Conservation (phyloP, 139 green algal genomes). For the Tetraselmis chui region DNA sequence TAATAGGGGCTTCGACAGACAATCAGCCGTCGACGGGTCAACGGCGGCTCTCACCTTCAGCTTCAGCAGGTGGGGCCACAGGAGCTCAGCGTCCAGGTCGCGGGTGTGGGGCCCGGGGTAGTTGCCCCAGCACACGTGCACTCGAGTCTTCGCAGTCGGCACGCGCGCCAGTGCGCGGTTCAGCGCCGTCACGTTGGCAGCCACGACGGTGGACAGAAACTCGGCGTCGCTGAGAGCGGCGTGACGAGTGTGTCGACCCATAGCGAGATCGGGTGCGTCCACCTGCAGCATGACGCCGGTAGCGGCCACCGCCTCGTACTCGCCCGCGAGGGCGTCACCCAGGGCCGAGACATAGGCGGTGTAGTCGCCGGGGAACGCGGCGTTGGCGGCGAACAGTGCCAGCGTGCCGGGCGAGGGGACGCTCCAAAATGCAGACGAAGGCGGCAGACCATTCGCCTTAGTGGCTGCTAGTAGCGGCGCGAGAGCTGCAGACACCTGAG, state of each 20-base stretch:
- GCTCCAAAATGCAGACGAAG: neutral
- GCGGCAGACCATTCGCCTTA: neutral
- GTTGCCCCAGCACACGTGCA: constrained; percentile 4
- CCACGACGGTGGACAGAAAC: neutral
- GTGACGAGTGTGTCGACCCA: neutral
- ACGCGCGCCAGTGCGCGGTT: neutral
- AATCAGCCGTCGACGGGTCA: no score
- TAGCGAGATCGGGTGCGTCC: neutral
- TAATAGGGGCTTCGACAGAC: no score
- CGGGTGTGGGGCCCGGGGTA: neutral
- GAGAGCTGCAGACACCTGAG: neutral
- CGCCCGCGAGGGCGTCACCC: neutral
- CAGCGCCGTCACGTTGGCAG: neutral
- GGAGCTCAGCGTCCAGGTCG: neutral
- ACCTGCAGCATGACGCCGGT: constrained; percentile 3
- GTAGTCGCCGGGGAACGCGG: neutral
- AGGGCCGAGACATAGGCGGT: neutral
- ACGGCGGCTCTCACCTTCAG: neutral
- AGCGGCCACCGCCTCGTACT: neutral
- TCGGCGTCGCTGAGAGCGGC: neutral
- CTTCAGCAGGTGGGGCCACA: neutral
- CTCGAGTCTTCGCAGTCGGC: neutral
- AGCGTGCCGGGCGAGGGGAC: neutral
- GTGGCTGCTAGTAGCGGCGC: neutral
- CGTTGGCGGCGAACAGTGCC: neutral